These are phyloP conservation scores for Russula emetica DNA, from an alignment of 768 basidiomycete species.

Conservation along the genomic window DNA sequence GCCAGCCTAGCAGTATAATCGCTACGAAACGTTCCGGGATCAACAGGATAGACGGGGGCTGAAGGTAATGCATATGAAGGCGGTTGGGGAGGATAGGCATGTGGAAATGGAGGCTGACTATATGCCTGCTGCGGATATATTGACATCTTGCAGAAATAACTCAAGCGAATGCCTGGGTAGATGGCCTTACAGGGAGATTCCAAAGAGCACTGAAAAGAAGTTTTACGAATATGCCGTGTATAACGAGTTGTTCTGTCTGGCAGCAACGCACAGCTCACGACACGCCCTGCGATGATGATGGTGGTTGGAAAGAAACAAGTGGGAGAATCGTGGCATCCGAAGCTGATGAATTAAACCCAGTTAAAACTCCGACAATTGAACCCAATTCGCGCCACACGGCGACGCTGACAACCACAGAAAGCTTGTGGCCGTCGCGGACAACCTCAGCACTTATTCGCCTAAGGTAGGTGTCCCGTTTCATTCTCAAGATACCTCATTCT, in stretches of 20 bases:
- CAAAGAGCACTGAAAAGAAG: slow-evolving; percentile 16
- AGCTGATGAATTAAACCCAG: slow-evolving; percentile 8
- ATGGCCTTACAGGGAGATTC: slow-evolving; percentile 21
- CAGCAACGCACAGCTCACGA: slow-evolving; percentile 27
- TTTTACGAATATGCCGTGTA: slow-evolving; percentile 24
- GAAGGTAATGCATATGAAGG: slow-evolving; percentile 47
- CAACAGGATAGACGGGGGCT: slow-evolving; percentile 46
- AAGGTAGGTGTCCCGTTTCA: slow-evolving; percentile 33
- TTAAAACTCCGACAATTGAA: slow-evolving; percentile 25
- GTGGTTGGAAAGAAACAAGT: slow-evolving; percentile 28
- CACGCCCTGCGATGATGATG: slow-evolving; percentile 26
- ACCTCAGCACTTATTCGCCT: slow-evolving; percentile 34
- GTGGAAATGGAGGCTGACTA: slow-evolving; percentile 41
- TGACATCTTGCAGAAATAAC: slow-evolving; percentile 44
- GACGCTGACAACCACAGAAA: slow-evolving; percentile 23
- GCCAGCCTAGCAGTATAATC: slow-evolving; percentile 71
- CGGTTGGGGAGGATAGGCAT: slow-evolving; percentile 37
- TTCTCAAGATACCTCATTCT: slow-evolving; percentile 1
- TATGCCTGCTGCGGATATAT: slow-evolving; percentile 56
- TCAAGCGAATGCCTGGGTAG: slow-evolving; percentile 22
- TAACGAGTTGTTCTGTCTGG: slow-evolving; percentile 22
- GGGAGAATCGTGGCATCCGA: background rate
- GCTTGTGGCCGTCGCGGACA: slow-evolving; percentile 30
- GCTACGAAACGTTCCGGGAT: slow-evolving; percentile 70
- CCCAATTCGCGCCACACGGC: slow-evolving; percentile 30